A percentile compares a stretch with the other conserved stretches of the same genome.
These are phyloP conservation scores for Piper betle DNA, from an alignment of 164 flowering plant species.

Conservation along the genomic window DNA sequence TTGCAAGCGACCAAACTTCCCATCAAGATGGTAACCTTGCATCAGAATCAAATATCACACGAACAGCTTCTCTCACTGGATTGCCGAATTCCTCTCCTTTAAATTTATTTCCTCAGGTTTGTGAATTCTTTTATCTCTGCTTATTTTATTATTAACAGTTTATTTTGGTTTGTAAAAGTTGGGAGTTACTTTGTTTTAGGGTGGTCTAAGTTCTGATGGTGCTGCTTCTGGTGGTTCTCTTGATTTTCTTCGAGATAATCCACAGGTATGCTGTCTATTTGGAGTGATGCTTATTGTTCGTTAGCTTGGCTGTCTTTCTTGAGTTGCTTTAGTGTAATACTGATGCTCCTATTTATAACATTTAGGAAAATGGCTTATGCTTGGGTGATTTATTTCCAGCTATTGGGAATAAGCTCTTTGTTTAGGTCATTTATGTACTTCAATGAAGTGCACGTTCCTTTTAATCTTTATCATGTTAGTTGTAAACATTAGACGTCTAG, in stretches of 20 bases:
- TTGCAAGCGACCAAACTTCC: conserved; percentile 24
- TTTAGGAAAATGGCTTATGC: too few species aligned
- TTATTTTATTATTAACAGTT: too few species aligned
- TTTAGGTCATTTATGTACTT: too few species aligned
- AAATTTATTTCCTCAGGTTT: conserved; percentile 87
- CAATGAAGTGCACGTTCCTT: too few species aligned
- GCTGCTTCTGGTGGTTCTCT: conserved; percentile 68
- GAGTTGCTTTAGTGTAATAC: too few species aligned
- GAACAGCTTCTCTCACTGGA: conserved; percentile 44
- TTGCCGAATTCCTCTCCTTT: conserved; percentile 83
- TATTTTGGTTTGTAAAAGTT: background rate
- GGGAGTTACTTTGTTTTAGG: conserved; percentile 24
- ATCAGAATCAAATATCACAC: conserved; percentile 26
- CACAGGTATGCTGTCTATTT: conserved; percentile 45
- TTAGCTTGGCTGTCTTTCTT: too few species aligned
- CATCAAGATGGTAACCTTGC: conserved; percentile 13
- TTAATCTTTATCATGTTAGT: too few species aligned
- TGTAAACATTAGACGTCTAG: too few species aligned
- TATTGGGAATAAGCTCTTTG: too few species aligned
- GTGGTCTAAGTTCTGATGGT: conserved; percentile 32
- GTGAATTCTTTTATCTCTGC: too few species aligned
- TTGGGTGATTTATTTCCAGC: too few species aligned
- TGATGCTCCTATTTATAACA: too few species aligned
- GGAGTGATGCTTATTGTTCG: background rate
- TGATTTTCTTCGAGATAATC: conserved; percentile 84